phyloP scores from a whole-genome alignment of 2,329 filamentous ascomycete genomes.

The Ilyonectria sp. region DNA sequence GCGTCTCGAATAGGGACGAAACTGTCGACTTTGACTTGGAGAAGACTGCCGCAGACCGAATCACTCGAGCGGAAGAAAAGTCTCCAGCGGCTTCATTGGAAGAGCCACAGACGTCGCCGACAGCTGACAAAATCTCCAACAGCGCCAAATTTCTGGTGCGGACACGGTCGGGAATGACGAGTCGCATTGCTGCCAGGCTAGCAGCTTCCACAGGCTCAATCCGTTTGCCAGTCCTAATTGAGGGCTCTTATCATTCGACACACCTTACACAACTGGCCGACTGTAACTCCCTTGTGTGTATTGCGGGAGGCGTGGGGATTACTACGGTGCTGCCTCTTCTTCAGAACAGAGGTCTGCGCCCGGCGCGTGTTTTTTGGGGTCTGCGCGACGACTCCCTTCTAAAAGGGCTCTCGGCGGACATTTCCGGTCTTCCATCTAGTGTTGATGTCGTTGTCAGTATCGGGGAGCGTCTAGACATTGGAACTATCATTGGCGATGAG shows the following conservation, averaged over 20 bases:
- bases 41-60: background rate
- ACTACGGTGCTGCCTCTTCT: conserved; percentile 50
- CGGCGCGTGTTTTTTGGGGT: conserved; percentile 47
- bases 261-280: conserved; percentile 39
- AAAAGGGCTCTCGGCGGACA: conserved; percentile 30
- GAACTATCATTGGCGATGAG: conserved; percentile 41
- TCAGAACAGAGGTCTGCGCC: conserved; percentile 22
- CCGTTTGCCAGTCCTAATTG: conserved; percentile 45
- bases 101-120: background rate
- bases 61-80: background rate
- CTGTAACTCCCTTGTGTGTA: conserved; percentile 47
- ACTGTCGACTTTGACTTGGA: background rate
- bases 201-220: conserved; percentile 10
- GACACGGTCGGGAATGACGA: conserved; percentile 44
- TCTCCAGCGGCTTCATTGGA: background rate
- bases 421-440: conserved; percentile 31
- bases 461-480: conserved; percentile 42
- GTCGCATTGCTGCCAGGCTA: conserved; percentile 32
- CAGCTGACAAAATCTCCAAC: background rate
- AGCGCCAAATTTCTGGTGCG: conserved; percentile 45
- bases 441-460: conserved; percentile 44
- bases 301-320: conserved; percentile 54
- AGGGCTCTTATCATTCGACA: conserved; percentile 48
- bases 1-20: background rate
- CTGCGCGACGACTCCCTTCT: conserved; percentile 39